Evolutionary conservation across 371 early-diverging fungal species (phyloP), one percentile per base, ranked within the genome.

Genomic region (Mucor mucedo): DNA sequence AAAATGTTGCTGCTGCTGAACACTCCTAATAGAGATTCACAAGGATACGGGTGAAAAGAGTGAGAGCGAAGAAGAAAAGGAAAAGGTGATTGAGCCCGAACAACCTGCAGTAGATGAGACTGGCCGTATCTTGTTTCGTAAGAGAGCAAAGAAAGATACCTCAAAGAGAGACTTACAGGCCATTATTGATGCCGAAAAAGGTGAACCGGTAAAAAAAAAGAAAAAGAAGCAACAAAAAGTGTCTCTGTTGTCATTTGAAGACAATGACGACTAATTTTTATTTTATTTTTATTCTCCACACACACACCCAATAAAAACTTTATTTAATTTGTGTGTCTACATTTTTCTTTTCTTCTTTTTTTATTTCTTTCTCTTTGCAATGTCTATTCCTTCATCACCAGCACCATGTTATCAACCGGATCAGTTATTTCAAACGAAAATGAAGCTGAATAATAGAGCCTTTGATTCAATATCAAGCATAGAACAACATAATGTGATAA

Each of bases 81-180:
- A 29, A 2, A 47, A 66, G 14, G 63, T n/a, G n/a, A n/a, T n/a
- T n/a, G n/a, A 76, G 21, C 55, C 63, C 10, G 68, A 72, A 14
- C 68, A 53, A 50, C 73, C 75, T 9, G 64, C 78, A 2, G 70
- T 76, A 6, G 80, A 77, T 58, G 79, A 73, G 14, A 72, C 72
- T 58, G 83, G 79, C 7, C 71, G 77, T 11, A 29, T 78, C 11
- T 48, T 79, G 42, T 82, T 79, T 55, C 76, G 79, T 27, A 69
- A 71, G 39, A 53, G 53, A 30, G 75, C 45, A 11, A 49, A 21
- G 21, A 21, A 33, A 5, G 6, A 60, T 39, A 41, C 35, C 7
- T 27, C 42, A 21, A 69, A 75, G 45, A 57, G 62, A 6, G 63
- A 74, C 50, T 29, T 63, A 41, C 53, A 72, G 16, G 32, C 55